Base-by-base conservation (phyloP, 495 filamentous ascomycete genomes). In the Schizothecium vesticola region DNA sequence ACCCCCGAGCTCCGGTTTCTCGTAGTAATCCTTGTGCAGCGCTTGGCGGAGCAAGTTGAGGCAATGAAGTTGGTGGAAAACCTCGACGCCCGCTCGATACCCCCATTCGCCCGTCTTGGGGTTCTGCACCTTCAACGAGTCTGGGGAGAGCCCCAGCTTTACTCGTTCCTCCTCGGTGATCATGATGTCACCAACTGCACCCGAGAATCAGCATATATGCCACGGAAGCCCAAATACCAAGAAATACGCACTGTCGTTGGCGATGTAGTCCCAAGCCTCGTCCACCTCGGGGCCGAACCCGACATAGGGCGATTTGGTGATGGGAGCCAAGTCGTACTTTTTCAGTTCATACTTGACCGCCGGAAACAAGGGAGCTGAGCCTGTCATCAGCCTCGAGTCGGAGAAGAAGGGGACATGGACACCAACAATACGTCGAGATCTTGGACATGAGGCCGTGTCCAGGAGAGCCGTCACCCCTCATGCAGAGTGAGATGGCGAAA, bases 21-120 rank as follows among this genome's bases (percentile, higher is more conserved):
- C 70, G 69, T 84, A 84, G 68, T 86, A 81, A 16, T 85, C 80
- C 28, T 79, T 81, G 70, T 85, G 82, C 2, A 82, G 77, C 12
- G 81, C 77, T 59, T 84, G 81, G 13, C 85, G 78, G 4, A 86
- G 61, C 23, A 85, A 70, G 69, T 86, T 84, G 56, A 86, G 73
- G 73, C 85, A 87, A 69, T 84, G 83, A 22, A 87, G 75, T 72
- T 87, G 83, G 72, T 87, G 83, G 74, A 87, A 86, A 2, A 86
- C 82, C 62, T 87, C 84, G n/a, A 87, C 71, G 8, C 81, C 83
- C 1, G 84, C 81, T 13, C 84, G 76, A 68, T 83, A 85, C 0
- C 83, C 83, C 61, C 80, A 78, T 61, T 82, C 79, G 23, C 82
- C 82, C 8, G 82, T 82, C 57, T 78, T 78, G 31, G 82, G 84